Percentiles rank a stretch among this genome's conserved stretches.
Conservation (phyloP, 257 asterid species). For the Ehretia macrophylla region DNA sequence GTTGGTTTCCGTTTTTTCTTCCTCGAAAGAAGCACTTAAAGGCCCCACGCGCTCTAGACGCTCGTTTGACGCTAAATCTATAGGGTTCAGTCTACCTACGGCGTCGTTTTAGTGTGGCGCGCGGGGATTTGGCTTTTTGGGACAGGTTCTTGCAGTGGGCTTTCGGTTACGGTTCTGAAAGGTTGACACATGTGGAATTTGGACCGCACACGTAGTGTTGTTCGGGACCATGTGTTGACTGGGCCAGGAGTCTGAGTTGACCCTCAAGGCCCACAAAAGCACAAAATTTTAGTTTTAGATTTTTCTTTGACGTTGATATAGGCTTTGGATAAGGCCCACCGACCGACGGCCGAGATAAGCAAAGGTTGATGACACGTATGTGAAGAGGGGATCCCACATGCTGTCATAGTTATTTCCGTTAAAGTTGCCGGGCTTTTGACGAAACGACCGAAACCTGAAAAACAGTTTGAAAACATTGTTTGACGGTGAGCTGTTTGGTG, state of each 20-base stretch:
- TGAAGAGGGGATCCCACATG: background rate
- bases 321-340: background rate
- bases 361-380: slow-evolving; percentile 2
- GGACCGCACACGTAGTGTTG: slow-evolving; percentile 39
- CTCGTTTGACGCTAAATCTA: slow-evolving; percentile 1
- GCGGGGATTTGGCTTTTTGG: background rate
- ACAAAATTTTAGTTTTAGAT: slow-evolving; percentile 2
- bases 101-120: background rate
- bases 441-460: slow-evolving; percentile 14
- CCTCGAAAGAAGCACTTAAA: slow-evolving; percentile 13
- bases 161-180: slow-evolving; percentile 36
- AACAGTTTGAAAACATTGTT: slow-evolving; percentile 12
- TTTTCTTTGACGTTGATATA: background rate
- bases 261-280: slow-evolving; percentile 21
- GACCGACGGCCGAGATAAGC: background rate
- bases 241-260: slow-evolving; percentile 25
- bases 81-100: background rate
- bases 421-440: slow-evolving; percentile 12
- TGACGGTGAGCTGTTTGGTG: background rate
- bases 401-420: background rate
- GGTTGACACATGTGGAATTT: slow-evolving; percentile 15
- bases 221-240: slow-evolving; percentile 24
- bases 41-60: slow-evolving; percentile 3
- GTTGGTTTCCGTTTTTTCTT: slow-evolving; percentile 37
- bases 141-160: background rate